Base-by-base conservation (phyloP, 2,329 filamentous ascomycete genomes). In the Trichocomaceae sp. region DNA sequence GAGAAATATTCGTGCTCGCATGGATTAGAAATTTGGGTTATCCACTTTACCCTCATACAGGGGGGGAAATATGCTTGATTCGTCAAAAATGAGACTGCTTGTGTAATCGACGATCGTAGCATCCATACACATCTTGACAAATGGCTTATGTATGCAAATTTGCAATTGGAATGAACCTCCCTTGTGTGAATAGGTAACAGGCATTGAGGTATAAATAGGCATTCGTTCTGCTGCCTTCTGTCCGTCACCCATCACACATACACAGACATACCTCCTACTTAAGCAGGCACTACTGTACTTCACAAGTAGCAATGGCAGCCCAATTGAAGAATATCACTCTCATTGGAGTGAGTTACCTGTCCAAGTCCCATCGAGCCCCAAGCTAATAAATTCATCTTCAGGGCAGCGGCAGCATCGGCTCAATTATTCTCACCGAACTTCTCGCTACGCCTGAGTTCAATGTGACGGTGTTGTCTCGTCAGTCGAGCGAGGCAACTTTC, bases 381-480 rank as follows among this genome's bases (percentile, higher is more conserved):
- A 26, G 29, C 7, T 54, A 41, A 54, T 41, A 17, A 19, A 7
- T 29, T 29, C 20, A 22, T 10, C 29, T 35, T 35, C 23, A 66
- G 64, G 65, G 62, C 47, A 59, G 58, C 29, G 64, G 64, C 7
- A 60, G 49, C 47, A 56, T 68, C 22, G 63, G 64, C 26, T 58
- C 56, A 8, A 59, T 62, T 26, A 62, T 68, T 35, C 50, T 64
- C 22, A 37, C 52, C 17, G 54, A 47, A 19, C 59, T 67, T 35
- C 8, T 60, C 12, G 42, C 39, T 8, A 52, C 59, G 6, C 39
- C 50, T 2, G 17, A 45, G 2, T 64, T 68, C 35, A 57, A 55
- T 9, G 55, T 67, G n/a, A 63, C 63, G 33, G 57, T 62, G 10
- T 50, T 70, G 8, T 61, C 64, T 10, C 64, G 64, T 45, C 50